Conservation (phyloP, 2,329 filamentous ascomycete genomes). For the Aspergillus fructus region DNA sequence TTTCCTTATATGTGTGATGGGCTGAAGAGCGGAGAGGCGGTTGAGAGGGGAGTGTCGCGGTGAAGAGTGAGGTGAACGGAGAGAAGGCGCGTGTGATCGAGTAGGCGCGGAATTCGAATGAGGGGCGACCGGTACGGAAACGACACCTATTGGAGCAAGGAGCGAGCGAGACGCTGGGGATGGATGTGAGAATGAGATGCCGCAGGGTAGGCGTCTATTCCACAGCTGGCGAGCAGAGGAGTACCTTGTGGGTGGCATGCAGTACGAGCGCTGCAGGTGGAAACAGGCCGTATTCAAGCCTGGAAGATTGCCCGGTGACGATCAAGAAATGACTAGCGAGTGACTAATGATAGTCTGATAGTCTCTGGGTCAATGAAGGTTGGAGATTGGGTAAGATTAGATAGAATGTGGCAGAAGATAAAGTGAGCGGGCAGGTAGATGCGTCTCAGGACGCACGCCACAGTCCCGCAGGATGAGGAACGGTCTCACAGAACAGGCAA, state of each 20-base stretch:
- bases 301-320: conserved; percentile 4
- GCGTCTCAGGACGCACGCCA: conserved; percentile 2
- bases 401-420: conserved; percentile 1
- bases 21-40: conserved; percentile 19
- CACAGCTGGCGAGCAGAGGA: conserved; percentile 24
- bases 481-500: not conserved
- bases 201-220: conserved; percentile 16
- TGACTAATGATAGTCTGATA: not conserved
- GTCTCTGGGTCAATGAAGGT: not conserved
- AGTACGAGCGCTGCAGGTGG: not conserved
- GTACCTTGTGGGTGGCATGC: conserved; percentile 36
- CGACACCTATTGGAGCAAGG: conserved; percentile 9
- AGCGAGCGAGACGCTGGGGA: conserved; percentile 17
- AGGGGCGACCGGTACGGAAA: conserved; percentile 18
- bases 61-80: conserved; percentile 10
- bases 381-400: not conserved
- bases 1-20: conserved; percentile 19
- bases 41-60: conserved; percentile 13
- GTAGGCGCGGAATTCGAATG: conserved; percentile 17
- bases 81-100: conserved; percentile 13
- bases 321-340: not conserved
- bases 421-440: not conserved
- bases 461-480: not conserved
- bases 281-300: not conserved
- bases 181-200: conserved; percentile 1